Evolutionary conservation across 1,284 basidiomycete species (phyloP).

Genomic region (Tremellales sp.): DNA sequence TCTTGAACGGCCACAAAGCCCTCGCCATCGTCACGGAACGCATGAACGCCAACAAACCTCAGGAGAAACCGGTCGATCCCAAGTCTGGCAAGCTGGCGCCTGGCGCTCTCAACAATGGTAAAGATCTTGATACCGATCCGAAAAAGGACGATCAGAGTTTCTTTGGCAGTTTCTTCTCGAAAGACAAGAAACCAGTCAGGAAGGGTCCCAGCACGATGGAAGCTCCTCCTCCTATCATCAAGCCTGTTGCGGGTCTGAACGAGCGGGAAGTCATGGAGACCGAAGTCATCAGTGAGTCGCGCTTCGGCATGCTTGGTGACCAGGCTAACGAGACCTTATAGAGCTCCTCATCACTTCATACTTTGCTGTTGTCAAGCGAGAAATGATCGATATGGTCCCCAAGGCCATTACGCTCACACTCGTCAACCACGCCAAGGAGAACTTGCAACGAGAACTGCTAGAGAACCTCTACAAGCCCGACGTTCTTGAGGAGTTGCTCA

Average conservation of each 20-base stretch:
- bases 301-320: background rate
- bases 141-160: constrained; percentile 89
- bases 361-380: constrained; percentile 96
- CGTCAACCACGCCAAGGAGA: constrained; percentile 88
- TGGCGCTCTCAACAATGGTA: constrained; percentile 77
- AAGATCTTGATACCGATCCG: constrained; percentile 84
- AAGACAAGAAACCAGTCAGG: constrained; percentile 61
- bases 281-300: constrained; percentile 90
- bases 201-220: constrained; percentile 80
- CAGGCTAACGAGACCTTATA: constrained; percentile 39
- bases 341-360: constrained; percentile 88
- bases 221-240: constrained; percentile 81
- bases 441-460: constrained; percentile 49
- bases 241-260: constrained; percentile 86
- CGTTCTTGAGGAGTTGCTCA: constrained; percentile 83
- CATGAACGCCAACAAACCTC: constrained; percentile 71
- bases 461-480: constrained; percentile 61
- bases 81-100: constrained; percentile 63
- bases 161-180: constrained; percentile 89
- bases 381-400: constrained; percentile 99
- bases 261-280: constrained; percentile 98
- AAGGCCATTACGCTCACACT: constrained; percentile 93
- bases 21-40: constrained; percentile 86
- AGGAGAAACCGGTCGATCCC: constrained; percentile 58
- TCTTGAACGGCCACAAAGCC: constrained; percentile 94